phyloP scores from a whole-genome alignment of 2,329 filamentous ascomycete genomes.

The Sphaerostilbella broomeana region DNA sequence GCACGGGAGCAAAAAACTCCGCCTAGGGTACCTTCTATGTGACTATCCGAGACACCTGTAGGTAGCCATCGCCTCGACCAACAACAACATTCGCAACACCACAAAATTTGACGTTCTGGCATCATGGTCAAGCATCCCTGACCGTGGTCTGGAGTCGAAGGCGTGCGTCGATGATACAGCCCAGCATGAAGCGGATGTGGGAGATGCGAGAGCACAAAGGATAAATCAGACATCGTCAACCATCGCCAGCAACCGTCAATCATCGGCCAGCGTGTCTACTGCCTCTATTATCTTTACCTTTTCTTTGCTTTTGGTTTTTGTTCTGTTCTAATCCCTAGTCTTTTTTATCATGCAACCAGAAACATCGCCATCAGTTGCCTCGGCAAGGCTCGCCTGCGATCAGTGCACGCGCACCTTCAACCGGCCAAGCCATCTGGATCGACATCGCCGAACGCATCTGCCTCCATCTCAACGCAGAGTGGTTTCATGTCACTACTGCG shows the following conservation, averaged over 20 bases:
- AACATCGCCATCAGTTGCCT: not conserved
- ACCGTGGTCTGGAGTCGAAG: too few species aligned
- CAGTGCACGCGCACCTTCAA: conserved; percentile 16
- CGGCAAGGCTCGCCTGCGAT: conserved; percentile 15
- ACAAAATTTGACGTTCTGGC: too few species aligned
- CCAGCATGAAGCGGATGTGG: not conserved
- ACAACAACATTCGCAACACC: too few species aligned
- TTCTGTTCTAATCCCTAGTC: not conserved
- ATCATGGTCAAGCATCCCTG: too few species aligned
- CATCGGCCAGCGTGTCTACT: not conserved
- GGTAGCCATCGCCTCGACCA: too few species aligned
- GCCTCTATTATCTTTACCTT: not conserved
- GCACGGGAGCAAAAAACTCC: too few species aligned
- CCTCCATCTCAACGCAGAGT: conserved; percentile 17
- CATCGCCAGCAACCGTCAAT: too few species aligned
- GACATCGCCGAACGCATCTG: conserved; percentile 23
- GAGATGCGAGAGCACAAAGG: too few species aligned
- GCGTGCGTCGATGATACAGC: not conserved
- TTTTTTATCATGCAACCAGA: not conserved
- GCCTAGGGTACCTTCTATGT: too few species aligned
- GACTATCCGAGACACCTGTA: too few species aligned
- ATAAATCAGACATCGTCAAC: too few species aligned
- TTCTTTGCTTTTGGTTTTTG: not conserved
- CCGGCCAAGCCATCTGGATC: conserved; percentile 22
- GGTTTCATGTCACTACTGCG: conserved; percentile 19